Base-by-base conservation (phyloP, 2,329 filamentous ascomycete genomes). In the Pseudofabraea citricarpa region DNA sequence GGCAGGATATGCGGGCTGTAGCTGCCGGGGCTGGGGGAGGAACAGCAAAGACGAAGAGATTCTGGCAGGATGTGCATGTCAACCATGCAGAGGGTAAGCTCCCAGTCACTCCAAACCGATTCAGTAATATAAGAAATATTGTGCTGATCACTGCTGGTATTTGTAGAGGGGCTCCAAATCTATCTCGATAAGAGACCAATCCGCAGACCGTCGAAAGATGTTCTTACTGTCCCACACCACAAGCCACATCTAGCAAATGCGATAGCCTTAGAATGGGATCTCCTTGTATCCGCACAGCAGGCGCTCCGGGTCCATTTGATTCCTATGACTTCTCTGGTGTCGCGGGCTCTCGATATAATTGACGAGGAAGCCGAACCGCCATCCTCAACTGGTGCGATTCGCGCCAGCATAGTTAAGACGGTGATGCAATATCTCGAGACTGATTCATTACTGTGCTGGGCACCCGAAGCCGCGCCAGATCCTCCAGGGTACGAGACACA, bases 391-490 rank as follows among this genome's bases (percentile, higher is more conserved):
- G 72, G 71, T 3, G 69, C 72, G 19, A 73, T 85, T 27, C 76
- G 90, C 26, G 62, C 75, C 1, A 70, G 75, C 31, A 81, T 96
- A 36, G 69, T 85, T 13, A 72, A 70, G 15, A 83, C 80, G 50
- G 68, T 93, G 40, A 77, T 97, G 74, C 79, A 85, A 36, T 97
- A 97, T 64, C 76, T 98, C 20, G 83, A 90, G 56, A 97, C 93
- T 1, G 93, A 98, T 67, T 90, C 88, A 0, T 69, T 97, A 26
- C 79, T 98, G 2, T 97, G 91, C 75, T 95, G 90, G 87, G 89
- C 80, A 15, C 83, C 83, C 0, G 69, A 46, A 65, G 75, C 60
- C 63, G 43, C 47, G 1, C 51, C 75, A 19, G 73, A 79, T 31
- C 70, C 72, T 2, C 70, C 74, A 1, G 56, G 58, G 16, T 58